These are phyloP conservation scores for Cicer pinnatifidum DNA, from an alignment of 306 rosid species.

Conservation along the genomic window DNA sequence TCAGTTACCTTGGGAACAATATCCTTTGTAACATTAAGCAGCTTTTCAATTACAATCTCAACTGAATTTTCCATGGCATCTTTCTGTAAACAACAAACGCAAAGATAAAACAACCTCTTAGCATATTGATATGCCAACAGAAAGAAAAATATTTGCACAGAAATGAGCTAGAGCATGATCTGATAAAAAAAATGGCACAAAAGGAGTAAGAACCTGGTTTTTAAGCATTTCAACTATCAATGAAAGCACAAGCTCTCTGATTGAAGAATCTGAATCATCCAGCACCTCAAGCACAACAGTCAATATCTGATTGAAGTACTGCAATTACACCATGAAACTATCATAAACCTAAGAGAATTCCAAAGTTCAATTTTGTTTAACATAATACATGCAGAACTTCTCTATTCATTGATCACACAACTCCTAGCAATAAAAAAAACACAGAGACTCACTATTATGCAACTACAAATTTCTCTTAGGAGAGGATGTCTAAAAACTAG, in stretches of 20 bases:
- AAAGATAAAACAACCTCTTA: constrained; percentile 27
- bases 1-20: constrained; percentile 70
- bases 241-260: constrained; percentile 82
- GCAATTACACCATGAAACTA: constrained; percentile 55
- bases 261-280: constrained; percentile 83
- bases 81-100: constrained; percentile 61
- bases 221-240: constrained; percentile 86
- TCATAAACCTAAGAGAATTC: constrained; percentile 36
- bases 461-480: not conserved
- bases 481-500: not conserved
- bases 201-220: constrained; percentile 70
- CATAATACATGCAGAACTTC: constrained; percentile 33
- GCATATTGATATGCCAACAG: constrained; percentile 17
- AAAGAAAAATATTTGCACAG: not conserved
- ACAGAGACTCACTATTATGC: constrained; percentile 24
- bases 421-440: constrained; percentile 32
- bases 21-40: constrained; percentile 87
- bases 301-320: constrained; percentile 98
- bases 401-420: constrained; percentile 10
- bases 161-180: constrained; percentile 21
- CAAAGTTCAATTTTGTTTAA: constrained; percentile 23
- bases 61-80: constrained; percentile 91
- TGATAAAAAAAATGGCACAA: constrained; percentile 37
- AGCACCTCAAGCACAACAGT: constrained; percentile 87
- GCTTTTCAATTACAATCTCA: constrained; percentile 91